Percentiles rank a stretch among this genome's conserved stretches.
Evolutionary conservation across 768 basidiomycete species (phyloP).

Genomic region (Thelephora ganbajun): DNA sequence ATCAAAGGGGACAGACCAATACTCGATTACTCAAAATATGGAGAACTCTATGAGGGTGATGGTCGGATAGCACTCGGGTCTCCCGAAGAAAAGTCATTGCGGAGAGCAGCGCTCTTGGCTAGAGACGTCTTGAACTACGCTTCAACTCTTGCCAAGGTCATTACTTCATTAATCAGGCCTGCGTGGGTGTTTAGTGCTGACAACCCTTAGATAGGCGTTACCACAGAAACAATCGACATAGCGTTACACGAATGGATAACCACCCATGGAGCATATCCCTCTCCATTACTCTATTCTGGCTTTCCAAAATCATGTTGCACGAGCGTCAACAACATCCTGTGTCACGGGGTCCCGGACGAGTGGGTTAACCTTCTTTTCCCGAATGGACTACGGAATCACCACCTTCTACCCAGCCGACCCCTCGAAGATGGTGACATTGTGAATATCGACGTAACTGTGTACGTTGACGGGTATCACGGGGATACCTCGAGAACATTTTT

Average conservation of each 20-base stretch:
- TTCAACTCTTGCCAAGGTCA: conserved; percentile 11
- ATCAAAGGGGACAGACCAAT: conserved; percentile 14
- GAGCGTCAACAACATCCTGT: conserved; percentile 78
- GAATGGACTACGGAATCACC: neutral
- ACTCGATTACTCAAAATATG: neutral
- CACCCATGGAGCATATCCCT: conserved; percentile 66
- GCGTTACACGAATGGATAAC: conserved; percentile 62
- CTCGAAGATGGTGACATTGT: conserved; percentile 77
- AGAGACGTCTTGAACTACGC: conserved; percentile 10
- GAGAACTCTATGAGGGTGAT: neutral
- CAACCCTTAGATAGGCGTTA: conserved; percentile 40
- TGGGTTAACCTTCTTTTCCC: conserved; percentile 20
- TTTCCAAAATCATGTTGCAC: conserved; percentile 76
- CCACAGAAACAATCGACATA: conserved; percentile 64
- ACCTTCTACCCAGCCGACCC: conserved; percentile 38
- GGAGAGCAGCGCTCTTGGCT: conserved; percentile 12
- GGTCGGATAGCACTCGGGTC: conserved; percentile 5
- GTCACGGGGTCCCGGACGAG: conserved; percentile 89
- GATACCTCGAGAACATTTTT: conserved; percentile 80
- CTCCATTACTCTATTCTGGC: conserved; percentile 63
- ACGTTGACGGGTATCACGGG: conserved; percentile 74
- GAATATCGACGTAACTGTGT: conserved; percentile 82
- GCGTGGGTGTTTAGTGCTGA: neutral
- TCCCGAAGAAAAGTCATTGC: conserved; percentile 7
- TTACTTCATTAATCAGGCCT: neutral